A percentile compares a stretch with the other conserved stretches of the same genome.
Conservation (phyloP, 1,139 yeast genomes). For the Kodamaea sp. region DNA sequence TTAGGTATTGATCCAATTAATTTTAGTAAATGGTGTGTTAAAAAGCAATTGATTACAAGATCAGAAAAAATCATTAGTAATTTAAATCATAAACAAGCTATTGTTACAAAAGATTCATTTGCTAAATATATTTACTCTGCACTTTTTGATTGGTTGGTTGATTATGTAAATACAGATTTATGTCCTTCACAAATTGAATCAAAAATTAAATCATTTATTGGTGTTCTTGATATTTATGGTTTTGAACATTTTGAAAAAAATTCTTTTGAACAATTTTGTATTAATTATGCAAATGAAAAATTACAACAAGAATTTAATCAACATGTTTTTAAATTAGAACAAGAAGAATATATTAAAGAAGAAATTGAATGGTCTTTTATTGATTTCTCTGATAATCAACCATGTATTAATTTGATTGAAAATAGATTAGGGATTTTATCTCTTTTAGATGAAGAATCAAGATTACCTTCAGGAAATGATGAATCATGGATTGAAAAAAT, state of each 20-base stretch:
- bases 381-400: conserved; percentile 95
- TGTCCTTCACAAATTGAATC: conserved; percentile 68
- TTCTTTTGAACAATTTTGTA: conserved; percentile 96
- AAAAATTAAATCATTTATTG: conserved; percentile 71
- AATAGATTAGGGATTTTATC: conserved; percentile 84
- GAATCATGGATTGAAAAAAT: conserved; percentile 89
- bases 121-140: conserved; percentile 92
- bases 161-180: conserved; percentile 73
- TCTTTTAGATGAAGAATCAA: conserved; percentile 89
- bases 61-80: conserved; percentile 87
- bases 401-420: conserved; percentile 92
- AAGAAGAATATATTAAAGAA: conserved; percentile 89
- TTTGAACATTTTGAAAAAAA: conserved; percentile 93
- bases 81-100: conserved; percentile 78
- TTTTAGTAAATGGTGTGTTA: conserved; percentile 90
- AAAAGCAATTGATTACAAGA: conserved; percentile 90
- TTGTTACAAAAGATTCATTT: conserved; percentile 92
- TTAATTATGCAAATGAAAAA: conserved; percentile 96
- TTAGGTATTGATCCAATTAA: conserved; percentile 71
- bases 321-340: conserved; percentile 94
- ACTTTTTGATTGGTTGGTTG: conserved; percentile 92
- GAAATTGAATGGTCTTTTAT: conserved; percentile 96
- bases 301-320: conserved; percentile 96
- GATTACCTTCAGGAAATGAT: conserved; percentile 92
- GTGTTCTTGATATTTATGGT: conserved; percentile 96